Base-by-base conservation (phyloP, 2,329 filamentous ascomycete species). In the Fusarium torreyae region DNA sequence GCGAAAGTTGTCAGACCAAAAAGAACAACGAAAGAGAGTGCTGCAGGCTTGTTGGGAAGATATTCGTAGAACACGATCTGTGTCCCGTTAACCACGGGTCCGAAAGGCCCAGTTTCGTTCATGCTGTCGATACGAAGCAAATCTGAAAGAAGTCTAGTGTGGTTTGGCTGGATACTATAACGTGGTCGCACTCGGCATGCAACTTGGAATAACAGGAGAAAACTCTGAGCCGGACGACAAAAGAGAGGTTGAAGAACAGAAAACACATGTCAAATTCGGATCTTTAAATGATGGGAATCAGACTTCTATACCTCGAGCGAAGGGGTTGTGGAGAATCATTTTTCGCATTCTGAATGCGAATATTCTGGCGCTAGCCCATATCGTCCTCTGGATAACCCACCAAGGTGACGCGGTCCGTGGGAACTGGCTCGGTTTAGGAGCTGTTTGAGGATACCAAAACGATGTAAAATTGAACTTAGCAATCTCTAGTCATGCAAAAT, bases 271-370 rank as follows among this genome's bases (percentile, higher is more conserved):
- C 28, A 31, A 31, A 31, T 15, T 33, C 5, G 5, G 5, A 14
- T 7, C 2, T 15, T 2, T 28, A 1, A 9, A 2, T 8, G 5
- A 6, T 5, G 8, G 18, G 44, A 9, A 14, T 11, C 18, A 31
- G 36, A 40, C 14, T 63, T 56, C 43, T n/a, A 13, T 24, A 24
- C 14, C 46, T 40, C 22, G 26, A 17, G 38, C 18, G 6, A 18
- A 1, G 33, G 11, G 10, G n/a, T n/a, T 5, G 11, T 17, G 33
- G 26, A 24, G 40, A 7, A 31, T 50, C 7, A 6, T 49, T 45
- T 43, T 64, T 63, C 60, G 61, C 44, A 63, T 57, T 63, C 22
- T 38, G 26, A 63, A 63, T 63, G 44, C 51, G 61, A 64, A 63
- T 63, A 64, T 45, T 63, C n/a, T 8, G 3, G 31, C 17, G 22